These are phyloP conservation scores for Paramyrothecium roridum DNA, from an alignment of 2,329 filamentous ascomycete genomes.

Conservation along the genomic window DNA sequence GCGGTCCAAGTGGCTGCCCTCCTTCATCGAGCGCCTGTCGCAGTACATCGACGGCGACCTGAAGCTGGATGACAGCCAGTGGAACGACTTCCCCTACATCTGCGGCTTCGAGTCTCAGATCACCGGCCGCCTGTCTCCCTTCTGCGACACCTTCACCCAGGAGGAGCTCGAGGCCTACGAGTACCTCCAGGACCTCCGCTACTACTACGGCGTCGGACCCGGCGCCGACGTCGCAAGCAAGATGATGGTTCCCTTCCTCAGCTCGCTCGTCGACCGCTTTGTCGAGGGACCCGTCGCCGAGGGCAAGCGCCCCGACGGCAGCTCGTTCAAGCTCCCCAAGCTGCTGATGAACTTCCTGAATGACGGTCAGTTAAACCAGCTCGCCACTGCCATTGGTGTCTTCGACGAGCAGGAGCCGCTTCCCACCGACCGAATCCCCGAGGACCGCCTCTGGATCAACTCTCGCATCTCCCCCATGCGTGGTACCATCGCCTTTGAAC, in stretches of 20 bases:
- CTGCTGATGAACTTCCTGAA: constrained; percentile 62
- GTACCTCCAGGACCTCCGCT: constrained; percentile 65
- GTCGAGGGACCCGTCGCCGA: constrained; percentile 45
- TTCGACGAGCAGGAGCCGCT: constrained; percentile 55
- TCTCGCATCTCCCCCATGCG: constrained; percentile 60
- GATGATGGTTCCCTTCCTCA: constrained; percentile 61
- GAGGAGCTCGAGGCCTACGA: constrained; percentile 62
- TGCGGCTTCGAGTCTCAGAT: constrained; percentile 71
- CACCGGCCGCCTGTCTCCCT: constrained; percentile 56
- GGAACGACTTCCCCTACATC: constrained; percentile 62
- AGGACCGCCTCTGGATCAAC: constrained; percentile 49
- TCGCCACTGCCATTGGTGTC: constrained; percentile 56
- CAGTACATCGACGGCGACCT: constrained; percentile 50
- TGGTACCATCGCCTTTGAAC: constrained; percentile 63
- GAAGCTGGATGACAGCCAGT: constrained; percentile 49
- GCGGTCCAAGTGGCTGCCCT: constrained; percentile 50
- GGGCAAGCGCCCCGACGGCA: constrained; percentile 43
- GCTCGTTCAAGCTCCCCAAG: constrained; percentile 47
- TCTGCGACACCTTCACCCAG: constrained; percentile 60
- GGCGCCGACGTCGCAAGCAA: constrained; percentile 50
- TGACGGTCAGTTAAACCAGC: constrained; percentile 63
- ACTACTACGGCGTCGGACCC: constrained; percentile 63
- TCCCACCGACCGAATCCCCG: constrained; percentile 40
- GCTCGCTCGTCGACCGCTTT: constrained; percentile 50
- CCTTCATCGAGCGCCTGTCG: constrained; percentile 52